Evolutionary conservation across 805 yeast genomes (phyloP).

Genomic region (Lipomyces kockii): DNA sequence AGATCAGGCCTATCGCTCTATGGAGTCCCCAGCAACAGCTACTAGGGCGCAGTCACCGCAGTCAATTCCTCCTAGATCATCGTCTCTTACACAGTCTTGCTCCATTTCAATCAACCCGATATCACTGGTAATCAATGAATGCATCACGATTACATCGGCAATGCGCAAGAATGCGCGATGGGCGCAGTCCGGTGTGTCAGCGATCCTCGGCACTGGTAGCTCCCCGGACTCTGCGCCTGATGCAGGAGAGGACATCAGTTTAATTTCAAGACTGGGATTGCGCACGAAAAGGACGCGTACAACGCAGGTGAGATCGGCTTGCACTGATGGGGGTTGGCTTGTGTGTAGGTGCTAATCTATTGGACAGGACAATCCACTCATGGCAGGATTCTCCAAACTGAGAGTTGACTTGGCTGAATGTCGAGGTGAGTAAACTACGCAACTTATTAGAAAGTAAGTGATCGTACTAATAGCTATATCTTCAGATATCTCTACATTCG

Average conservation of each 20-base stretch:
- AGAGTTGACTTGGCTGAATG: constrained; percentile 69
- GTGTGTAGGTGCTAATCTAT: not conserved
- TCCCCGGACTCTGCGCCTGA: constrained; percentile 48
- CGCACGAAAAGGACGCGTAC: constrained; percentile 38
- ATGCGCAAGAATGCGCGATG: constrained; percentile 86
- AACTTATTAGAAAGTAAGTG: too few relatives aligned
- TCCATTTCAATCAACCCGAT: constrained; percentile 67
- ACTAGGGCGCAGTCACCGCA: not conserved
- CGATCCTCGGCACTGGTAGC: constrained; percentile 67
- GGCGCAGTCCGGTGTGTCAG: constrained; percentile 80
- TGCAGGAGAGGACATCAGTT: constrained; percentile 50
- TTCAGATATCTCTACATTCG: constrained; percentile 58
- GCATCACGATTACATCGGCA: constrained; percentile 81
- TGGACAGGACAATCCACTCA: constrained; percentile 29
- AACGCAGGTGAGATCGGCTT: constrained; percentile 16
- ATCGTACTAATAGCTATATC: not conserved
- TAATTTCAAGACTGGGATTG: constrained; percentile 45
- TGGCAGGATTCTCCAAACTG: constrained; percentile 70
- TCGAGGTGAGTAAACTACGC: constrained; percentile 34
- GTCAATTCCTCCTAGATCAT: constrained; percentile 31
- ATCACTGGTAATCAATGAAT: constrained; percentile 84
- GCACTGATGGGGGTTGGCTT: too few relatives aligned
- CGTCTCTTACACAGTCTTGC: constrained; percentile 30
- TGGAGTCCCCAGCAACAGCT: constrained; percentile 1
- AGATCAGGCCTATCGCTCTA: not conserved